phyloP scores from a whole-genome alignment of 805 yeast species.

The Candida gorgasii region DNA sequence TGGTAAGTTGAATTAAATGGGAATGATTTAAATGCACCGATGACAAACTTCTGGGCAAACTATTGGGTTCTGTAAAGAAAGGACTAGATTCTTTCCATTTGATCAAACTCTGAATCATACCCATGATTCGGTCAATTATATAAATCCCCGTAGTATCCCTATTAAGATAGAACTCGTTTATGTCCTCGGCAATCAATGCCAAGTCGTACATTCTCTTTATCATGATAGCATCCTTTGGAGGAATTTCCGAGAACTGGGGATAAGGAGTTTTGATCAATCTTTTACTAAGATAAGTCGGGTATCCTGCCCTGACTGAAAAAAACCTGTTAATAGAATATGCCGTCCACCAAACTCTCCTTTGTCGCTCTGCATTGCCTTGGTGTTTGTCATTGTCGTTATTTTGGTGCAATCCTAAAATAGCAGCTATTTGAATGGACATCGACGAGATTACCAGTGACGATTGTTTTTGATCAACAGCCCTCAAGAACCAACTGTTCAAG shows the following conservation, averaged over 20 bases:
- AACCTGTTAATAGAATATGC: slow-evolving; percentile 7
- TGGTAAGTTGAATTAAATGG: slow-evolving; percentile 9
- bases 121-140: slow-evolving; percentile 4
- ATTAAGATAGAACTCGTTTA: slow-evolving; percentile 7
- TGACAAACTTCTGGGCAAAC: slow-evolving; percentile 2
- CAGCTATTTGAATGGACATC: slow-evolving; percentile 5
- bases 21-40: slow-evolving; percentile 7
- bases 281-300: neutral
- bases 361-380: slow-evolving; percentile 1
- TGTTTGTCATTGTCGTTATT: neutral
- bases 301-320: slow-evolving; percentile 8
- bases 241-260: neutral
- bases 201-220: slow-evolving; percentile 4
- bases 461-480: slow-evolving; percentile 4
- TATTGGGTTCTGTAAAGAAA: slow-evolving; percentile 2
- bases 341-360: slow-evolving; percentile 7
- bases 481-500: slow-evolving; percentile 8
- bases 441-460: slow-evolving; percentile 5
- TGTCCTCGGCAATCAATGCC: slow-evolving; percentile 6
- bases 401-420: slow-evolving; percentile 3
- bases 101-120: slow-evolving; percentile 5
- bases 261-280: neutral
- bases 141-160: neutral
- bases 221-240: neutral
- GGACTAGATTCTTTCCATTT: slow-evolving; percentile 11